Evolutionary conservation across 129 eudicot species (phyloP).

Genomic region (Artemisia tridentata): DNA sequence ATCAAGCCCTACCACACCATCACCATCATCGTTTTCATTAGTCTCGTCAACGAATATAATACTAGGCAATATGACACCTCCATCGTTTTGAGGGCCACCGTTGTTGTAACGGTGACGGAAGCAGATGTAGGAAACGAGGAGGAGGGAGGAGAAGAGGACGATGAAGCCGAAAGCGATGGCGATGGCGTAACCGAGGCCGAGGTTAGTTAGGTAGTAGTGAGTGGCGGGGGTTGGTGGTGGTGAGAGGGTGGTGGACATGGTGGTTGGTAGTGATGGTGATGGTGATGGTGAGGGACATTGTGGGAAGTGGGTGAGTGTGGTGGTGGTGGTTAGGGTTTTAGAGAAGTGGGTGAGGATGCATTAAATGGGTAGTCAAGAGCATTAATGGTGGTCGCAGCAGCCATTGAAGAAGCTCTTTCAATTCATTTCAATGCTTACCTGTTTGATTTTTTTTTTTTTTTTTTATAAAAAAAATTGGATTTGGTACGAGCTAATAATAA

Average conservation of each 20-base stretch:
- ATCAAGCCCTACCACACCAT: slow-evolving; percentile 69
- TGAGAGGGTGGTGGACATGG: slow-evolving; percentile 23
- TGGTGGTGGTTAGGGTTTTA: slow-evolving; percentile 37
- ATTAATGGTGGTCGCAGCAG: no score
- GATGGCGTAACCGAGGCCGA: slow-evolving; percentile 78
- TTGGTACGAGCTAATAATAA: no score
- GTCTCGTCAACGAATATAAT: slow-evolving; percentile 82
- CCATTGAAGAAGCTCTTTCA: no score
- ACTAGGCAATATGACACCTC: slow-evolving; percentile 67
- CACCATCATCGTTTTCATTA: slow-evolving; percentile 30
- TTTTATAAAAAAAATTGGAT: no score
- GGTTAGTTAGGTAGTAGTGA: slow-evolving; percentile 40
- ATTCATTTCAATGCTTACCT: no score
- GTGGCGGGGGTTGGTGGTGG: slow-evolving; percentile 26
- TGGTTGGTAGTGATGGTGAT: slow-evolving; percentile 18
- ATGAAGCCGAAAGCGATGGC: slow-evolving; percentile 81
- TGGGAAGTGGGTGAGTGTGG: slow-evolving; percentile 52
- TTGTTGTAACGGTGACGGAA: slow-evolving; percentile 50
- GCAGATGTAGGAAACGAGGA: slow-evolving; percentile 68
- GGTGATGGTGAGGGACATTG: slow-evolving; percentile 29
- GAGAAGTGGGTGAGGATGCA: slow-evolving; percentile 22
- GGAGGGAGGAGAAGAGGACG: slow-evolving; percentile 61
- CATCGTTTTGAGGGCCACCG: slow-evolving; percentile 1
- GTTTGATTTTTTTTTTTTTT: no score
- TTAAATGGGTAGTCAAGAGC: no score